These are phyloP conservation scores for Cordyceps farinosa DNA, from an alignment of 2,329 filamentous ascomycete genomes.

Conservation along the genomic window DNA sequence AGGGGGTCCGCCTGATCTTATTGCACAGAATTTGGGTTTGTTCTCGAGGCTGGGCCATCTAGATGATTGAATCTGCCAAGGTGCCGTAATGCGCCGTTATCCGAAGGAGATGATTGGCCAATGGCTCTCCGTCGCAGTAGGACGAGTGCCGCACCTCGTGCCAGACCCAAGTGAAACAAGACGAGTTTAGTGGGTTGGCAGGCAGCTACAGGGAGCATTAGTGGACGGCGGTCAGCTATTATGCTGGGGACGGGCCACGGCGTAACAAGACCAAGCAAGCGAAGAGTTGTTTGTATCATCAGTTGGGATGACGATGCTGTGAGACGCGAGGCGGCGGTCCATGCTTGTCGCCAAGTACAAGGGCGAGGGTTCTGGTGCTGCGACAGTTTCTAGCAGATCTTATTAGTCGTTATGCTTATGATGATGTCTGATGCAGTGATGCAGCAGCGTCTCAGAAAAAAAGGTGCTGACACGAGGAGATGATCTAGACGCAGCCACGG, in stretches of 20 bases:
- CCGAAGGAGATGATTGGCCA: constrained; percentile 16
- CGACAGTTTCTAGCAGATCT: constrained; percentile 7
- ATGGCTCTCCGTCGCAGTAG: constrained; percentile 1
- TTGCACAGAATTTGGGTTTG: background rate
- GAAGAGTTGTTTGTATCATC: background rate
- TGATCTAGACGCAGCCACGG: constrained; percentile 1
- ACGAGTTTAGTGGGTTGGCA: constrained; percentile 2
- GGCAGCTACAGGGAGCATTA: constrained; percentile 3
- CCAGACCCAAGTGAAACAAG: constrained; percentile 3
- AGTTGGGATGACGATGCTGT: constrained; percentile 2
- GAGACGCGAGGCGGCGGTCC: background rate
- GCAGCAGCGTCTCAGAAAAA: constrained; percentile 2
- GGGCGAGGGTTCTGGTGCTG: background rate
- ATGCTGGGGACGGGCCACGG: background rate
- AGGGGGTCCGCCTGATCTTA: background rate
- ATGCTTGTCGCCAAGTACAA: constrained; percentile 1
- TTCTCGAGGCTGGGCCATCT: background rate
- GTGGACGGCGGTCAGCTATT: constrained; percentile 1
- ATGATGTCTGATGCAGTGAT: constrained; percentile 4
- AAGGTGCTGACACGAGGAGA: constrained; percentile 11
- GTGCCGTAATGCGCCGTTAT: constrained; percentile 17
- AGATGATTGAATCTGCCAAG: background rate
- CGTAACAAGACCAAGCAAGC: background rate
- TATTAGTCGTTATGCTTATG: background rate
- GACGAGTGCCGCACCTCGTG: background rate